Evolutionary conservation across 805 yeast genomes (phyloP).

Genomic region (Candida ficus): DNA sequence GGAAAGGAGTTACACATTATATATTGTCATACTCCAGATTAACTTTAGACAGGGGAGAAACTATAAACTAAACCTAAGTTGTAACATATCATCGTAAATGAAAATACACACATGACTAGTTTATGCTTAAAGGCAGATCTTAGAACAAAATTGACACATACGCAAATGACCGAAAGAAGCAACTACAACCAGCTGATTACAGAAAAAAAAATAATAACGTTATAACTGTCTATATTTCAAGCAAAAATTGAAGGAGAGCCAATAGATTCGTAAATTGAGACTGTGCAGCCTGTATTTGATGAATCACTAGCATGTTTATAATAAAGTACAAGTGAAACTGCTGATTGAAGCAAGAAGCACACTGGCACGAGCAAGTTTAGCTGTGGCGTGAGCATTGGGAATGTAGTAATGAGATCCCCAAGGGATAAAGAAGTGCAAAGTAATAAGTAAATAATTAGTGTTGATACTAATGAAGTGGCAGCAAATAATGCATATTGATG

Average conservation of each 20-base stretch:
- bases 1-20: no score
- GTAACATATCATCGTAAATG: no score
- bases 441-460: background rate
- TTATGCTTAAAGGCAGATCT: no score
- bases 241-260: conserved; percentile 10
- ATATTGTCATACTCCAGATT: no score
- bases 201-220: no score
- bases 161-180: no score
- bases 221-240: background rate
- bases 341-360: background rate
- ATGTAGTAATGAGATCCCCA: background rate
- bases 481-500: conserved; percentile 1
- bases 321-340: background rate
- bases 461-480: background rate
- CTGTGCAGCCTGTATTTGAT: background rate
- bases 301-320: background rate
- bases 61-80: no score
- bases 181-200: no score
- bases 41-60: no score
- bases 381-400: background rate
- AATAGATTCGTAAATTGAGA: conserved; percentile 15
- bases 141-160: no score
- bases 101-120: no score
- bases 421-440: background rate
- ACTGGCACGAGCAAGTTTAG: conserved; percentile 1